phyloP scores from a whole-genome alignment of 192 early-diverging fungal genomes.

The Coemansia sp. region DNA sequence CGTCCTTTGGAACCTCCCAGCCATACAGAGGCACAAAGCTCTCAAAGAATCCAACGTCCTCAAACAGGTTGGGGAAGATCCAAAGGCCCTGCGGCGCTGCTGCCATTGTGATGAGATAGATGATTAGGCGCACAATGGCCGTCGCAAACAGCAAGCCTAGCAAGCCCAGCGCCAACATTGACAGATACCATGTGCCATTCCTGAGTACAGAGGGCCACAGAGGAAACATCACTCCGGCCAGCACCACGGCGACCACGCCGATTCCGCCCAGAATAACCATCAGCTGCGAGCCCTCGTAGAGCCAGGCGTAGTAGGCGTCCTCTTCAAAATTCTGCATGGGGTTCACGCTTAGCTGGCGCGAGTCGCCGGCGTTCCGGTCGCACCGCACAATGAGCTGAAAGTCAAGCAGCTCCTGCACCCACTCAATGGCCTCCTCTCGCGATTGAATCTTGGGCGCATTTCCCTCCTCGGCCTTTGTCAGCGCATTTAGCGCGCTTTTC shows the following conservation, averaged over 20 bases:
- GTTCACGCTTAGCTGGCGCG: conserved; percentile 53
- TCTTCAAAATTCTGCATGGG: conserved; percentile 68
- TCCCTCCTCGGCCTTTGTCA: conserved; percentile 36
- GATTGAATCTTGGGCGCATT: conserved; percentile 53
- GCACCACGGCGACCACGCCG: conserved; percentile 71
- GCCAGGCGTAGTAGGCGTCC: conserved; percentile 88
- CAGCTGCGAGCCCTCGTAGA: conserved; percentile 88
- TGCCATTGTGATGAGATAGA: conserved; percentile 74
- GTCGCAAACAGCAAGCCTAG: conserved; percentile 88
- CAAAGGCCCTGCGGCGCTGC: conserved; percentile 80
- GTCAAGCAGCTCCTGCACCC: conserved; percentile 63
- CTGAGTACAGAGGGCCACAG: conserved; percentile 86
- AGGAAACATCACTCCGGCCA: conserved; percentile 96
- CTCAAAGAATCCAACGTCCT: conserved; percentile 90
- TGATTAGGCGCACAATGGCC: conserved; percentile 80
- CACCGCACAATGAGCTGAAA: conserved; percentile 77
- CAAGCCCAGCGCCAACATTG: conserved; percentile 73
- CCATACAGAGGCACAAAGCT: conserved; percentile 90
- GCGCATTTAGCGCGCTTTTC: conserved; percentile 48
- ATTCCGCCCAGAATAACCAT: conserved; percentile 73
- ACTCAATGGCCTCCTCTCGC: conserved; percentile 61
- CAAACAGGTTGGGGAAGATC: conserved; percentile 98
- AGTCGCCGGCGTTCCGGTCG: conserved; percentile 57
- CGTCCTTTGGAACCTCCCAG: conserved; percentile 67
- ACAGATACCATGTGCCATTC: conserved; percentile 86